A percentile compares a stretch with the other conserved stretches of the same genome.
Conservation (phyloP, 1,284 basidiomycete genomes). For the Neolentinus lepideus region DNA sequence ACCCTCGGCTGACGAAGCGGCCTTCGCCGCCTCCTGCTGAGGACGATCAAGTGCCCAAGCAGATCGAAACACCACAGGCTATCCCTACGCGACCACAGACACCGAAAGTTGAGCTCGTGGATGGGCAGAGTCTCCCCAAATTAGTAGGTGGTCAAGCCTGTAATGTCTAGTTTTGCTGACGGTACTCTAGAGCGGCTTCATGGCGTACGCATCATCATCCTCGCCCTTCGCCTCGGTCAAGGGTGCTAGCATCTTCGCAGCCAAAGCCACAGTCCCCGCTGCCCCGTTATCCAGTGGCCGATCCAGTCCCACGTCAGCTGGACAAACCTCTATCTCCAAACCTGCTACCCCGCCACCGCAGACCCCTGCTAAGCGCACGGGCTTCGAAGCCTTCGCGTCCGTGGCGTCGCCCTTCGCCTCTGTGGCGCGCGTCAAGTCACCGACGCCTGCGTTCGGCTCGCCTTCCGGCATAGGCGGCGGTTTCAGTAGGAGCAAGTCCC, state of each 20-base stretch:
- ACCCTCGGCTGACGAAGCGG: slow-evolving; percentile 54
- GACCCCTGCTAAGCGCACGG: slow-evolving; percentile 35
- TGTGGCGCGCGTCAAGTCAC: slow-evolving; percentile 41
- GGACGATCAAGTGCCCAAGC: slow-evolving; percentile 12
- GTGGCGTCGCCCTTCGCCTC: slow-evolving; percentile 54
- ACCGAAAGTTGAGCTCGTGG: slow-evolving; percentile 7
- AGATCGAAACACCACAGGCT: slow-evolving; percentile 2
- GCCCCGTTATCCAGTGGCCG: slow-evolving; percentile 17
- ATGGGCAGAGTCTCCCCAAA: slow-evolving; percentile 32
- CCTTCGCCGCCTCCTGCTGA: slow-evolving; percentile 63
- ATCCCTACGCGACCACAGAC: slow-evolving; percentile 1
- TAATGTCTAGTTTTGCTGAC: background rate
- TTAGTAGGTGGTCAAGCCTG: slow-evolving; percentile 28
- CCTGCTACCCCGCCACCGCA: slow-evolving; percentile 13
- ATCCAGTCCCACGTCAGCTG: slow-evolving; percentile 9
- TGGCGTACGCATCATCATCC: slow-evolving; percentile 62
- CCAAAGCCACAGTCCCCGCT: slow-evolving; percentile 23
- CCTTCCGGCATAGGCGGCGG: slow-evolving; percentile 5
- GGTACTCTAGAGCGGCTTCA: slow-evolving; percentile 43
- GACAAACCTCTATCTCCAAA: slow-evolving; percentile 11
- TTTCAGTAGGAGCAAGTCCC: slow-evolving; percentile 42
- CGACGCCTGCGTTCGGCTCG: slow-evolving; percentile 20
- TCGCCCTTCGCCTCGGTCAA: slow-evolving; percentile 67
- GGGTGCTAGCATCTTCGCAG: slow-evolving; percentile 55
- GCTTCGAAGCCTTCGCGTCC: slow-evolving; percentile 59